phyloP scores from a whole-genome alignment of 140 eudicot species.

The Ambrosia hybrid region DNA sequence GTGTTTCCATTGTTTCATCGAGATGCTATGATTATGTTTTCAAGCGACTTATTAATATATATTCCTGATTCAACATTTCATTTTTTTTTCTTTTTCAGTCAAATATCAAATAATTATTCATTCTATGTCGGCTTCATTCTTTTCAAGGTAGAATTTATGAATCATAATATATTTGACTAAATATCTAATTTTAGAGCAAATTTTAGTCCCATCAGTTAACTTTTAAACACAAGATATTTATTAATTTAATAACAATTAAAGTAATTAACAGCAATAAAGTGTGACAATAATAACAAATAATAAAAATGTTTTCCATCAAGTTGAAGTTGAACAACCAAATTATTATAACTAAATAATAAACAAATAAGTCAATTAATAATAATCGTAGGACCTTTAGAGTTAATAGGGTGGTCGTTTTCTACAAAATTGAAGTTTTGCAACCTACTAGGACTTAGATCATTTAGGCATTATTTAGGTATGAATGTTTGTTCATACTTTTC shows the following conservation, averaged over 20 bases:
- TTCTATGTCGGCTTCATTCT: slow-evolving; percentile 7
- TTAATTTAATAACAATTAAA: neutral
- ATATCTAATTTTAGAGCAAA: neutral
- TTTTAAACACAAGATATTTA: neutral
- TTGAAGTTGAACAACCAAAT: too few species aligned
- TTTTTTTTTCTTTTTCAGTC: neutral
- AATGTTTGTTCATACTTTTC: neutral
- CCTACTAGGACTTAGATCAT: slow-evolving; percentile 2
- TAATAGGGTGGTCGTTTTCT: neutral
- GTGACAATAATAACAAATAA: neutral
- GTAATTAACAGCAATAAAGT: neutral
- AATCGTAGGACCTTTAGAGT: neutral
- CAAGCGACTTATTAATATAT: neutral
- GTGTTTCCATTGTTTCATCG: neutral
- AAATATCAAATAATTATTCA: neutral
- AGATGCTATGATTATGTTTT: neutral
- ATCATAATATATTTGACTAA: slow-evolving; percentile 8
- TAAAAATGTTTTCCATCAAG: neutral
- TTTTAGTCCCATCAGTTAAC: neutral
- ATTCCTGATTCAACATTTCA: slow-evolving; percentile 5
- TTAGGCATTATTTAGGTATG: neutral
- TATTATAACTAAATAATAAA: neutral
- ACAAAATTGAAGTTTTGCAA: slow-evolving; percentile 6
- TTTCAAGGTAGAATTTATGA: neutral
- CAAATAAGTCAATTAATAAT: neutral